Conservation (phyloP, 768 basidiomycete species). For the Cantharellus cinnabarinus region DNA sequence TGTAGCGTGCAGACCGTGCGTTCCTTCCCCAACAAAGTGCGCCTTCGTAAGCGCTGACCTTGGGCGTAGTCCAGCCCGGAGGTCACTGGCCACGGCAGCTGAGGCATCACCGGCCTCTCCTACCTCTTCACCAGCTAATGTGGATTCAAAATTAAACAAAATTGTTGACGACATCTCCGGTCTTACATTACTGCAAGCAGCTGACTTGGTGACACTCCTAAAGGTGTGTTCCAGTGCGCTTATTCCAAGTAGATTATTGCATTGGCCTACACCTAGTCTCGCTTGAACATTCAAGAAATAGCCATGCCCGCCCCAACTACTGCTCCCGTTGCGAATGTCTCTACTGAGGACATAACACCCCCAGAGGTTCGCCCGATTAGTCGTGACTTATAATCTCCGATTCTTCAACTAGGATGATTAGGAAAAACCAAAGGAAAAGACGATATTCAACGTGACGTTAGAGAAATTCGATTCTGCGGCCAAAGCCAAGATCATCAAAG, state of each 20-base stretch:
- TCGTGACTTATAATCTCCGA: not conserved
- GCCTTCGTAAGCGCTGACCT: too few species aligned
- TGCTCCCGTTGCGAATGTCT: constrained; percentile 32
- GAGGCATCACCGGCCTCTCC: not conserved
- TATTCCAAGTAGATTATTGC: not conserved
- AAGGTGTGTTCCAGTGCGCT: constrained; percentile 37
- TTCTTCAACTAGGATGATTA: constrained; percentile 14
- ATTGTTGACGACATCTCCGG: constrained; percentile 88
- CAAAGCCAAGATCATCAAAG: constrained; percentile 94
- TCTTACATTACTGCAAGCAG: constrained; percentile 79
- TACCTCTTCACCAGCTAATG: constrained; percentile 1
- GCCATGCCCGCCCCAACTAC: constrained; percentile 51
- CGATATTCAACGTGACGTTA: constrained; percentile 84
- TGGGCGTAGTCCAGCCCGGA: not conserved
- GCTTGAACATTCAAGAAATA: constrained; percentile 94
- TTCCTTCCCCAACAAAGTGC: too few species aligned
- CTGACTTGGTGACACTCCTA: constrained; percentile 77
- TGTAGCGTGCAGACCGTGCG: too few species aligned
- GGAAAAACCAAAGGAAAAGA: constrained; percentile 98
- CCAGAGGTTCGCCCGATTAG: constrained; percentile 30
- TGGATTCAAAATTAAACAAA: constrained; percentile 46
- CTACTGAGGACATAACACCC: constrained; percentile 35
- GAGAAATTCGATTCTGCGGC: constrained; percentile 81
- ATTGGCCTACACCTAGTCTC: constrained; percentile 31
- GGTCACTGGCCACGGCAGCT: not conserved